Conservation (phyloP, 495 filamentous ascomycete species). For the Baudoinia panamericana region DNA sequence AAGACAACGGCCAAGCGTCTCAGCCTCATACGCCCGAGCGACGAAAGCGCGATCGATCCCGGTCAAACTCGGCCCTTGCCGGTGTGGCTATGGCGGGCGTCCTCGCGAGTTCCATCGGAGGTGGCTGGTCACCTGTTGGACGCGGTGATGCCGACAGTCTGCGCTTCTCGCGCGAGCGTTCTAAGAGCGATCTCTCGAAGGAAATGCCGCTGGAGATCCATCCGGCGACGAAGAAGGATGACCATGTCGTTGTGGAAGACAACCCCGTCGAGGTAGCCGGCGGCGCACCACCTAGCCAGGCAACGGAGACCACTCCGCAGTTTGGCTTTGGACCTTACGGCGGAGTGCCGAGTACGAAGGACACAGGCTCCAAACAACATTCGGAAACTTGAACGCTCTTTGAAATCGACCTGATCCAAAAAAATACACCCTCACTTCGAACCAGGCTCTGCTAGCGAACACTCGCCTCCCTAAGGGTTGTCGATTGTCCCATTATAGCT, state of each 20-base stretch:
- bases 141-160: constrained; percentile 38
- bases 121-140: constrained; percentile 82
- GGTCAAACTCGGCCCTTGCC: constrained; percentile 75
- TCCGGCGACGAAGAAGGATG: constrained; percentile 42
- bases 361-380: no score
- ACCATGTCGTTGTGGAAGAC: constrained; percentile 38
- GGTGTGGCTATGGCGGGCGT: constrained; percentile 81
- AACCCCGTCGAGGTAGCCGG: constrained; percentile 31
- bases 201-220: constrained; percentile 37
- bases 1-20: constrained; percentile 34
- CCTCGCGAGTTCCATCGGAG: constrained; percentile 72
- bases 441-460: no score
- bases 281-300: constrained; percentile 45
- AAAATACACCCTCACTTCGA: no score
- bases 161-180: constrained; percentile 33
- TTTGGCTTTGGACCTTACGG: constrained; percentile 29
- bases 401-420: no score
- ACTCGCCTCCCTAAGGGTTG: no score
- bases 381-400: no score
- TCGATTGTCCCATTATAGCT: no score
- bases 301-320: constrained; percentile 40
- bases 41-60: constrained; percentile 58
- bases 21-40: constrained; percentile 53
- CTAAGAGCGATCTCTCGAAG: constrained; percentile 11
- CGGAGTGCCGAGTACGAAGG: constrained; percentile 19